Base-by-base conservation (phyloP, 306 rosid genomes). In the Corylus avellana region DNA sequence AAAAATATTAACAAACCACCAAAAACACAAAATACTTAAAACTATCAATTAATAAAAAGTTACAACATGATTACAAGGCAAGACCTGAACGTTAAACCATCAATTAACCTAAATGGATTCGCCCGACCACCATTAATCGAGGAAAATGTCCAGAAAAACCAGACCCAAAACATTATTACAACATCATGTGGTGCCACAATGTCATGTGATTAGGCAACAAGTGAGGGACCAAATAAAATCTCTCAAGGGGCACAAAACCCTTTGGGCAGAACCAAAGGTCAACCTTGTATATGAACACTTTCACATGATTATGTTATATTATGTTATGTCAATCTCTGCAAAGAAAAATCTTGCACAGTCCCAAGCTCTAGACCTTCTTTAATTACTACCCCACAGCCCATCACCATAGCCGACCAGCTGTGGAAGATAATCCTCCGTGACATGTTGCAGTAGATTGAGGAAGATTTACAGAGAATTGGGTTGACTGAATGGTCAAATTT, bases 151-250 rank as follows among this genome's bases (percentile, higher is more conserved):
- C 29, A 10, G 46, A 10, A 78, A 78, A 79, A 56, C 55, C 7
- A 55, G 35, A 48, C 66, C 75, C 75, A 42, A 62, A 14, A 57
- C 81, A 47, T 68, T 71, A 70, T 70, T 56, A 32, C 61, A 35
- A 9, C 53, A 55, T 66, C 81, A 66, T 48, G 82, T 37, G 79
- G 51, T 73, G 79, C 1, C 7, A 6, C 46, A 12, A 12, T 49
- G 53, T 72, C 86, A 83, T 75, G 85, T 11, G 72, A 74, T 27
- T 32, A 44, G 82, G 66, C 78, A 70, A 12, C 83, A 54, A 25
- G 71, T 5, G 57, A 10, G n/a, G 10, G 20, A 5, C 29, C 48
- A 14, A 39, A n/a, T 66, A 27, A 37, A 66, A 66, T 7, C 17
- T 7, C 17, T 39, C 8, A 42, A 1, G 49, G 47, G 72, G 72